These are phyloP conservation scores for Lactarius trivialis DNA, from an alignment of 768 basidiomycete genomes.

Conservation along the genomic window DNA sequence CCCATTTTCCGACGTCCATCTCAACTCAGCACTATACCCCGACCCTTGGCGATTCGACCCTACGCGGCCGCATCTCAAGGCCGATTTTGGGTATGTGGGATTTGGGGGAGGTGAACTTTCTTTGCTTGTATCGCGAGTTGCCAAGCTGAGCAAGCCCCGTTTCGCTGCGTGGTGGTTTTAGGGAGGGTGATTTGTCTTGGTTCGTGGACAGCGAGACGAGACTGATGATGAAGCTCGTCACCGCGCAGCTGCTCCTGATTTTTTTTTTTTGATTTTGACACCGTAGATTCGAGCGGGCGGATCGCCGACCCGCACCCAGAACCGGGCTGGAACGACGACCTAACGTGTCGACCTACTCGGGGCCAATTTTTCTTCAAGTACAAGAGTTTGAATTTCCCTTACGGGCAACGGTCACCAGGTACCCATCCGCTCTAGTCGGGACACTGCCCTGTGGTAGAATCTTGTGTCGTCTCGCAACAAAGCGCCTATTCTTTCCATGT, in stretches of 20 bases:
- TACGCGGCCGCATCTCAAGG: conserved; percentile 36
- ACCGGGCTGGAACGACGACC: conserved; percentile 77
- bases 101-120: conserved; percentile 68
- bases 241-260: no score
- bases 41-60: no score
- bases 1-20: no score
- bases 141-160: conserved; percentile 11
- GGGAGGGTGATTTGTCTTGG: conserved; percentile 69
- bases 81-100: conserved; percentile 59
- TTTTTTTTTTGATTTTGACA: no score
- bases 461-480: no score
- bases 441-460: no score
- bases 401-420: background rate
- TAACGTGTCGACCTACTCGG: conserved; percentile 55
- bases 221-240: conserved; percentile 70
- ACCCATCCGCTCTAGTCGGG: background rate
- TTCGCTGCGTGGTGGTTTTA: no score
- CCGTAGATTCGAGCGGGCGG: no score
- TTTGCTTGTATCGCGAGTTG: conserved; percentile 9
- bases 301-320: no score
- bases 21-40: no score
- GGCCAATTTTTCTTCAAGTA: conserved; percentile 52
- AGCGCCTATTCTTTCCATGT: no score
- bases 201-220: conserved; percentile 67
- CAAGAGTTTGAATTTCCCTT: conserved; percentile 2